phyloP scores from a whole-genome alignment of 73 alveolate species.

The Paramecium octaurelia region DNA sequence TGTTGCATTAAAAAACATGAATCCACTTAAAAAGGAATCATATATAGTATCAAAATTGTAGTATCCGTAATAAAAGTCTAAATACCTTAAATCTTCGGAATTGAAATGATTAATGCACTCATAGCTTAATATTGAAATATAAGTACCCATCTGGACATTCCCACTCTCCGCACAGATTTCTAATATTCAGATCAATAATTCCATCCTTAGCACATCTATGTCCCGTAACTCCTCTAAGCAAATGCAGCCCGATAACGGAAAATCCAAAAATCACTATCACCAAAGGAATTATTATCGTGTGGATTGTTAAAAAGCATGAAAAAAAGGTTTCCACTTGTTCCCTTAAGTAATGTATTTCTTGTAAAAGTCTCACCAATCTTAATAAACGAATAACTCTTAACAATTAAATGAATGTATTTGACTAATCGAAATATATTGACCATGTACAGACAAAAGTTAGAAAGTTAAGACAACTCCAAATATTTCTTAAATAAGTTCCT shows the following conservation, averaged over 20 bases:
- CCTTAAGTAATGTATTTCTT: not conserved
- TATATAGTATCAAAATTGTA: slow-evolving; percentile 41
- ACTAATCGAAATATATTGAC: slow-evolving; percentile 25
- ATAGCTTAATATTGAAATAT: not conserved
- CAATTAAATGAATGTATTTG: not conserved
- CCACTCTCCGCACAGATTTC: slow-evolving; percentile 15
- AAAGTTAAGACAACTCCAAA: slow-evolving; percentile 27
- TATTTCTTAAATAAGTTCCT: not conserved
- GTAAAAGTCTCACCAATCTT: not conserved
- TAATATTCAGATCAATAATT: not conserved
- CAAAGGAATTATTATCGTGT: not conserved
- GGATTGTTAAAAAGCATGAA: not conserved
- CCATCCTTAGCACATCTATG: slow-evolving; percentile 28
- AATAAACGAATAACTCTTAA: slow-evolving; percentile 25
- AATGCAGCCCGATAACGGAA: slow-evolving; percentile 18
- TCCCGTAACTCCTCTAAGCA: slow-evolving; percentile 11
- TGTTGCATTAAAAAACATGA: slow-evolving; percentile 9
- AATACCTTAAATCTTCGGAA: not conserved
- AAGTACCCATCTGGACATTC: slow-evolving; percentile 17
- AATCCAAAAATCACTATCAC: not conserved
- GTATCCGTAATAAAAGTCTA: slow-evolving; percentile 9
- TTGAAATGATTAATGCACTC: not conserved
- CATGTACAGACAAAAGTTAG: slow-evolving; percentile 20
- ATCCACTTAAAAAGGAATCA: not conserved
- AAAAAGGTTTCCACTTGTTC: not conserved